A percentile compares a stretch with the other conserved stretches of the same genome.
Conservation (phyloP, 176 grass and related monocot species). For the Oryza rufipogon region DNA sequence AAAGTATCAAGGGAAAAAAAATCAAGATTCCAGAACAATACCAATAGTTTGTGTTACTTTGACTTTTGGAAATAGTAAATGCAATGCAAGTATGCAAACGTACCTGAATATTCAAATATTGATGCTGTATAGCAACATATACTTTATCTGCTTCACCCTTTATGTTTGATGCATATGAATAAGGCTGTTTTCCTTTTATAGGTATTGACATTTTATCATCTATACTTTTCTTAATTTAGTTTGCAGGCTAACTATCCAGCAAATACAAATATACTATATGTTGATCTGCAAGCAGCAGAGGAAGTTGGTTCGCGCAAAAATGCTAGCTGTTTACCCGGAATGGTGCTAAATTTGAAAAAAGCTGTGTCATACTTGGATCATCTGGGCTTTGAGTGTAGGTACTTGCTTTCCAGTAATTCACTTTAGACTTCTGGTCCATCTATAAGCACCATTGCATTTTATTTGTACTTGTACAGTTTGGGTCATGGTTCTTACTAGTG, state of each 20-base stretch:
- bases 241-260: conserved; percentile 88
- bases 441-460: neutral
- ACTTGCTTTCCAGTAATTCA: conserved; percentile 53
- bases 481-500: neutral
- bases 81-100: conserved; percentile 17
- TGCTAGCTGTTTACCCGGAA: conserved; percentile 82
- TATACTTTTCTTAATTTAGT: conserved; percentile 59
- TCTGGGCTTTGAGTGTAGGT: conserved; percentile 93
- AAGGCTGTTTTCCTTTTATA: neutral
- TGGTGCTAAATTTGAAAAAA: conserved; percentile 96
- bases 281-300: conserved; percentile 81
- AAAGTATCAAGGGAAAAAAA: neutral
- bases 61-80: neutral
- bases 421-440: conserved; percentile 2
- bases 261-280: conserved; percentile 99
- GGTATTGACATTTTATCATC: conserved; percentile 28
- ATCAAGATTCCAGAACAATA: neutral
- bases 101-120: conserved; percentile 2
- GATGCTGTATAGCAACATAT: conserved; percentile 5
- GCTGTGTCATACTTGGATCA: conserved; percentile 81
- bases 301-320: conserved; percentile 81
- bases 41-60: neutral
- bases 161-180: conserved; percentile 12
- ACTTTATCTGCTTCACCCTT: neutral
- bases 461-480: neutral